Evolutionary conservation across 2,329 filamentous ascomycete species (phyloP).

Genomic region (Onygenales sp.): DNA sequence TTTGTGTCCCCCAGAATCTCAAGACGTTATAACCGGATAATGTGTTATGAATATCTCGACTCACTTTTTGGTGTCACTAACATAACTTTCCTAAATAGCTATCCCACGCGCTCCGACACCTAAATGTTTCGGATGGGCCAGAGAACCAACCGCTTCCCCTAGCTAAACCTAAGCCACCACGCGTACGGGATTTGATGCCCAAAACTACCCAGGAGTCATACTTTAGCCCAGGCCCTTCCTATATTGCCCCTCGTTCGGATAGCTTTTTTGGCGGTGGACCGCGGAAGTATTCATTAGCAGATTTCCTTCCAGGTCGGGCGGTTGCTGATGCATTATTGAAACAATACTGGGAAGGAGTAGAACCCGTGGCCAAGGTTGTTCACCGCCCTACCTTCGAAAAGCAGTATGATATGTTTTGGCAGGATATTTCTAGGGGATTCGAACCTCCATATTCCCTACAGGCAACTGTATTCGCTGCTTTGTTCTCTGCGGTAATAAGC

Average conservation of each 20-base stretch:
- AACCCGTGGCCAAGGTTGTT: conserved; percentile 57
- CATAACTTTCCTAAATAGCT: not conserved
- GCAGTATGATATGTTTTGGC: conserved; percentile 58
- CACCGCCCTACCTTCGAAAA: conserved; percentile 59
- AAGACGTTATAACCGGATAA: no score
- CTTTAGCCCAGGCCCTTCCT: conserved; percentile 55
- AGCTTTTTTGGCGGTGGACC: conserved; percentile 54
- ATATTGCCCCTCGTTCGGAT: conserved; percentile 57
- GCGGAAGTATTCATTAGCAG: conserved; percentile 43
- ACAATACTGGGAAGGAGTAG: conserved; percentile 60
- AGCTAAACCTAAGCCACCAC: not conserved
- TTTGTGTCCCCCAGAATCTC: not conserved
- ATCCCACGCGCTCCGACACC: not conserved
- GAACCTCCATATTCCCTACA: conserved; percentile 58
- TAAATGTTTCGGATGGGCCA: not conserved
- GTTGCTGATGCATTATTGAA: conserved; percentile 53
- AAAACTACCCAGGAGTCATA: conserved; percentile 31
- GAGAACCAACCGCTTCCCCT: not conserved
- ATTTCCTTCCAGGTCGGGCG: conserved; percentile 50
- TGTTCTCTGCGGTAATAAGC: conserved; percentile 61
- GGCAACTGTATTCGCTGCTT: conserved; percentile 58
- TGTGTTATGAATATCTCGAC: not conserved
- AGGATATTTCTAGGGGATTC: conserved; percentile 46
- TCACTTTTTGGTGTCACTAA: not conserved
- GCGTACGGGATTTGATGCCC: not conserved